Conservation (phyloP, 768 basidiomycete genomes). For the Amanita phalloides region DNA sequence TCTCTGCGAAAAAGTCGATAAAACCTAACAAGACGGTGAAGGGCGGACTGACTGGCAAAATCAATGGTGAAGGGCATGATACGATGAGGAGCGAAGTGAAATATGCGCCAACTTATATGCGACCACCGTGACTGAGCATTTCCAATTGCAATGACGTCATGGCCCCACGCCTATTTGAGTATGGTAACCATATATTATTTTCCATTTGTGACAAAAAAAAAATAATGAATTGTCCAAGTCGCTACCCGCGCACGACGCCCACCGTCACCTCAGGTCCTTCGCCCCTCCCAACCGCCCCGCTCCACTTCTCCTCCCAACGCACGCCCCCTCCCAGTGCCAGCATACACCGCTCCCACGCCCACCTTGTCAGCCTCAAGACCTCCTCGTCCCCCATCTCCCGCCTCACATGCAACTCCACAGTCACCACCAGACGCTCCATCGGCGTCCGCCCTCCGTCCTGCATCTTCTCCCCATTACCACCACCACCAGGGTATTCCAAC, state of each 20-base stretch:
- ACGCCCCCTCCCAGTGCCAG: slow-evolving; percentile 34
- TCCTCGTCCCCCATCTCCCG: slow-evolving; percentile 59
- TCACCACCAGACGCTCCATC: slow-evolving; percentile 42
- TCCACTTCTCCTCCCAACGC: no score
- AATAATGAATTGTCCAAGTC: not conserved
- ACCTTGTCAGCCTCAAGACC: slow-evolving; percentile 59
- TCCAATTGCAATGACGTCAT: no score
- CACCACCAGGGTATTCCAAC: slow-evolving; percentile 2
- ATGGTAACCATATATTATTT: no score
- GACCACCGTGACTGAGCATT: no score
- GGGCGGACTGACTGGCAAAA: not conserved
- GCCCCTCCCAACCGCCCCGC: slow-evolving; percentile 14
- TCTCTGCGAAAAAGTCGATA: slow-evolving; percentile 15
- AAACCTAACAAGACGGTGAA: no score
- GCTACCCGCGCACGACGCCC: slow-evolving; percentile 53
- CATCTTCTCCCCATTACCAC: not conserved
- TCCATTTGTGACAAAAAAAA: no score
- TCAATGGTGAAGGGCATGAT: slow-evolving; percentile 4
- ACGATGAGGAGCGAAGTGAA: not conserved
- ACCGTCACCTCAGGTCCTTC: slow-evolving; percentile 57
- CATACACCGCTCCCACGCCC: slow-evolving; percentile 63
- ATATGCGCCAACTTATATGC: not conserved
- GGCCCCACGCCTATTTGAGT: no score
- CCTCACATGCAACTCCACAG: slow-evolving; percentile 70
- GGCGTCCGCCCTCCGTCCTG: slow-evolving; percentile 12